A percentile compares a stretch with the other conserved stretches of the same genome.
phyloP scores from a whole-genome alignment of 1,284 basidiomycete genomes.

The Abortiporus biennis region DNA sequence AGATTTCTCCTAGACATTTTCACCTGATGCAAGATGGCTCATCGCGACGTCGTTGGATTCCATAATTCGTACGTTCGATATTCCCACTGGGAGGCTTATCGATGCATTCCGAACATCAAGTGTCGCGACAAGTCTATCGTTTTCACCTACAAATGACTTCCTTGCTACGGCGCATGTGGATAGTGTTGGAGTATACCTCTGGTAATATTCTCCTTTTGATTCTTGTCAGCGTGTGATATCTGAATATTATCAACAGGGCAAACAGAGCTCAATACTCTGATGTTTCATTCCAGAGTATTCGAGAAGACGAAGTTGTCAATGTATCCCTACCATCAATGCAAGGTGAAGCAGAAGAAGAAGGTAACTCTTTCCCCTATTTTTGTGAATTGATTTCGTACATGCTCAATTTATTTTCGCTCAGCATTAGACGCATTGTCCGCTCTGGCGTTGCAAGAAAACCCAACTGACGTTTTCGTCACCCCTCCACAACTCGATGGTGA shows the following conservation, averaged over 20 bases:
- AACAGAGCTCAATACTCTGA: conserved; percentile 94
- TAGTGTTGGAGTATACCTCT: conserved; percentile 90
- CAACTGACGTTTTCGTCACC: conserved; percentile 69
- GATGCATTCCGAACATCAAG: conserved; percentile 91
- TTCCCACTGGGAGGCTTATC: conserved; percentile 89
- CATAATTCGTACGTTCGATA: conserved; percentile 91
- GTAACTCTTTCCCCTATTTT: conserved; percentile 27
- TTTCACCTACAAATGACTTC: conserved; percentile 95
- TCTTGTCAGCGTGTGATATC: background rate
- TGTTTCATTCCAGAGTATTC: conserved; percentile 68
- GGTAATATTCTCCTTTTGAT: conserved; percentile 37
- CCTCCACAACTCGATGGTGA: conserved; percentile 84
- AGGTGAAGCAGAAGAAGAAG: conserved; percentile 70
- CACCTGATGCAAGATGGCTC: conserved; percentile 92
- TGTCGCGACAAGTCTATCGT: conserved; percentile 85
- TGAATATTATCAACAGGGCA: conserved; percentile 50
- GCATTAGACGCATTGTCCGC: conserved; percentile 61
- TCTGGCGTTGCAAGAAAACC: conserved; percentile 47
- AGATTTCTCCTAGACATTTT: conserved; percentile 65
- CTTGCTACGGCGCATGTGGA: conserved; percentile 94
- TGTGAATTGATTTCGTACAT: background rate
- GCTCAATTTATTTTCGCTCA: conserved; percentile 21
- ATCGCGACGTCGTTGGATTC: conserved; percentile 87
- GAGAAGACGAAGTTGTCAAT: conserved; percentile 70
- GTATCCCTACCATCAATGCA: conserved; percentile 80